Evolutionary conservation across 306 rosid species (phyloP).

Genomic region (Styphnolobium japonicum): DNA sequence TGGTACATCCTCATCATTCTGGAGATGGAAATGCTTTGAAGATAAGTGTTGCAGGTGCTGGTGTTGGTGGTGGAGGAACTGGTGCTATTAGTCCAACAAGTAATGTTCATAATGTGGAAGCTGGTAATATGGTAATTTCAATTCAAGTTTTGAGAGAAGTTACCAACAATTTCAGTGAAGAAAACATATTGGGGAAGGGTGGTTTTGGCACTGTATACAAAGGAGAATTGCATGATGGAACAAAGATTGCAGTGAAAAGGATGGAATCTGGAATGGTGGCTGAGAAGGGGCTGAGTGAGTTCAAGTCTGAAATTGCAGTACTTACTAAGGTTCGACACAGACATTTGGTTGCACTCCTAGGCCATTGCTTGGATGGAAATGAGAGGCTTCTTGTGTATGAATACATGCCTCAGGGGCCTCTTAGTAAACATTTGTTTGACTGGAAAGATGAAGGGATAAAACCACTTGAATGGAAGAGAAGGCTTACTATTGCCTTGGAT

Average conservation of each 20-base stretch:
- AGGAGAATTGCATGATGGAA: constrained; percentile 86
- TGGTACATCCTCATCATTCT: constrained; percentile 65
- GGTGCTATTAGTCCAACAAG: constrained; percentile 26
- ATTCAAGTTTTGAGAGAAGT: constrained; percentile 73
- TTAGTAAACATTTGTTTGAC: constrained; percentile 64
- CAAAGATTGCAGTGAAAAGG: constrained; percentile 88
- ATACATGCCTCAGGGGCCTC: constrained; percentile 96
- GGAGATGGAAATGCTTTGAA: constrained; percentile 56
- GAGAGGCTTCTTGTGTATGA: constrained; percentile 95
- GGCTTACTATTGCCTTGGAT: constrained; percentile 84
- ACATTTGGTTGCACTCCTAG: constrained; percentile 79
- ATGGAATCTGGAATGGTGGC: constrained; percentile 70
- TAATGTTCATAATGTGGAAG: constrained; percentile 59
- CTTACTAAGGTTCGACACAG: constrained; percentile 88
- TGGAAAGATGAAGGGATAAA: constrained; percentile 52
- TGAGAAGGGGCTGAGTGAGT: constrained; percentile 75
- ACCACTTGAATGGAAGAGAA: constrained; percentile 83
- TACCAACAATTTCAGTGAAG: constrained; percentile 68
- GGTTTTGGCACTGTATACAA: constrained; percentile 91
- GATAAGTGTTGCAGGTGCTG: constrained; percentile 40
- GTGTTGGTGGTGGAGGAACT: not conserved
- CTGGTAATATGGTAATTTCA: constrained; percentile 70
- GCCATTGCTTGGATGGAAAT: constrained; percentile 84
- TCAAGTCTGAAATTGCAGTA: constrained; percentile 77
- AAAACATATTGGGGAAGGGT: constrained; percentile 73